Base-by-base conservation (phyloP, 192 early-diverging fungal species). In the Entomortierella lignicola region DNA sequence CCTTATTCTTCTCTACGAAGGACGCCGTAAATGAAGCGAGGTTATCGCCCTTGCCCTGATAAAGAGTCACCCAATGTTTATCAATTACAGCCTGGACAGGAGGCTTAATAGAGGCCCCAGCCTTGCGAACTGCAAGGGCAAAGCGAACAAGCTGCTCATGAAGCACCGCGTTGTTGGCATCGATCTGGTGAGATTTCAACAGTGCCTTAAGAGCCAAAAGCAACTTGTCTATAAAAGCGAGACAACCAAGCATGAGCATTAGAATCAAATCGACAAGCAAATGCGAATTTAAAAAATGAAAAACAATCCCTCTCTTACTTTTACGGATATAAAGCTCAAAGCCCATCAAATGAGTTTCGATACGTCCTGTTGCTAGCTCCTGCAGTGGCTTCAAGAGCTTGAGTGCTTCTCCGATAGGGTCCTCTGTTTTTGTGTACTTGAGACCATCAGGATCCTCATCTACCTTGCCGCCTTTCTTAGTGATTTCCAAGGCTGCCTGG, bases 381-480 rank as follows among this genome's bases (percentile, higher is more conserved):
- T 90, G 82, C 18, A 99, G 84, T 15, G 89, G 89, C 65, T 90
- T 85, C 48, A 96, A 82, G 50, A 96, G 94, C 81, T 91, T 90
- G 50, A 91, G 85, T 6, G 94, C 93, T 29, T 92, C 92, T 2
- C 80, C 90, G 25, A 98, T 81, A 53, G 91, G 90, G 77, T 92
- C 89, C 13, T 74, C 82, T 21, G 88, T 87, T 54, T 91, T 82
- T 26, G 89, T 57, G 66, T 82, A 88, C 71, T 91, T 94, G 51
- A 85, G 82, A 32, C 94, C 94, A 13, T 90, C 86, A 12, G 92
- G 90, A 71, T 95, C 93, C 15, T 86, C 82, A 64, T 96, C 93
- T 1, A 68, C 80, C 56, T 85, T 87, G 37, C 72, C 69, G 37
- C 82, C 85, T 55, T 89, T 82, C 80, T 87, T 83, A 25, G 57